Evolutionary conservation across 2,329 filamentous ascomycete species (phyloP).

Genomic region (Epichloe coenophiala): DNA sequence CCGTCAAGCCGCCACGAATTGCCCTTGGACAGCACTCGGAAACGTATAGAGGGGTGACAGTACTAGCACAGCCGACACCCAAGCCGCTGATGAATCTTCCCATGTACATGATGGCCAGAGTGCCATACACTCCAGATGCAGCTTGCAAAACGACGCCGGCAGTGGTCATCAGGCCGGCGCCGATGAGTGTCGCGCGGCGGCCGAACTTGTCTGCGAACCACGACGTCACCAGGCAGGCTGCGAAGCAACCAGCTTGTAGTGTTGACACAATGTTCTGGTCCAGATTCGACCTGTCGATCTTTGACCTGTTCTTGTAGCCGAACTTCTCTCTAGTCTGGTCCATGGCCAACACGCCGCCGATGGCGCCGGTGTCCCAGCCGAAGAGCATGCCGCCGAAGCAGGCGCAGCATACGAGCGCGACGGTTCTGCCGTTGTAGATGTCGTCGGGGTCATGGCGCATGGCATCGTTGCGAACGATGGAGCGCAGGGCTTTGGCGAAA

Average conservation of each 20-base stretch:
- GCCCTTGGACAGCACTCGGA: constrained; percentile 37
- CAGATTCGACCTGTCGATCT: constrained; percentile 32
- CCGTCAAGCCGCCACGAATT: constrained; percentile 35
- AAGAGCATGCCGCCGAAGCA: constrained; percentile 53
- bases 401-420: constrained; percentile 47
- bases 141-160: constrained; percentile 53
- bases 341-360: constrained; percentile 53
- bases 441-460: constrained; percentile 54
- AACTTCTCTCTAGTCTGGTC: constrained; percentile 36
- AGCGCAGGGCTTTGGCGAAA: constrained; percentile 33
- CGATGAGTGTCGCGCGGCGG: constrained; percentile 40
- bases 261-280: constrained; percentile 58
- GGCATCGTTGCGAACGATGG: constrained; percentile 54
- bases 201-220: constrained; percentile 42
- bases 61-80: constrained; percentile 36
- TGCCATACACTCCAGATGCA: constrained; percentile 36
- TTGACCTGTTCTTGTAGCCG: constrained; percentile 17
- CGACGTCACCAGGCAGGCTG: constrained; percentile 44
- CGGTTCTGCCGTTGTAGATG: constrained; percentile 58
- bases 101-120: constrained; percentile 49
- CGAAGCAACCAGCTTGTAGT: constrained; percentile 55
- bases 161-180: constrained; percentile 41
- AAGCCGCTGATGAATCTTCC: constrained; percentile 42
- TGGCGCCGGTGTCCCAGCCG: constrained; percentile 46
- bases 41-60: constrained; percentile 29